These are phyloP conservation scores for Plasmodium vinckei DNA, from an alignment of 169 alveolate genomes.

Conservation along the genomic window DNA sequence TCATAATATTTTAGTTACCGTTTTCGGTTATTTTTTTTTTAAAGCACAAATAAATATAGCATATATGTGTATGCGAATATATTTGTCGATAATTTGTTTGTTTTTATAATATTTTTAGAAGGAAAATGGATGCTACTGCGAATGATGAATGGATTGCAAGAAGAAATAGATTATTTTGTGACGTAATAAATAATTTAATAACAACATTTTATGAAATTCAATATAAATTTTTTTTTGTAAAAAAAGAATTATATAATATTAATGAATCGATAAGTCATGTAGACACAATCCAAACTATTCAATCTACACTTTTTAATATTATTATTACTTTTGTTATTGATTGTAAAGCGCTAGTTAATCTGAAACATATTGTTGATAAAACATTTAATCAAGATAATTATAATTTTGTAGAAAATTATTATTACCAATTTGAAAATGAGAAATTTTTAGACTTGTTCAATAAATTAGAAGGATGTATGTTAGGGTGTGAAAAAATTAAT, in stretches of 20 bases:
- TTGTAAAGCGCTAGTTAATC: constrained; percentile 45
- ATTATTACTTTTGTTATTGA: constrained; percentile 39
- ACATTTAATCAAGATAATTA: constrained; percentile 5
- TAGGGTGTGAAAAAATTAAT: constrained; percentile 24
- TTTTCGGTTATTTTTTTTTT: too few species aligned
- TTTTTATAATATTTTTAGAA: too few species aligned
- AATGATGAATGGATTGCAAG: constrained; percentile 37
- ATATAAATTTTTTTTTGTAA: constrained; percentile 37
- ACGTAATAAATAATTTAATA: constrained; percentile 30
- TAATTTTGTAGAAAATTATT: constrained; percentile 11
- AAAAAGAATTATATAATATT: constrained; percentile 6
- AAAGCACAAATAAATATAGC: background rate
- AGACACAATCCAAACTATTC: constrained; percentile 22
- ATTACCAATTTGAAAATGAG: constrained; percentile 38
- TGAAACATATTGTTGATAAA: constrained; percentile 12
- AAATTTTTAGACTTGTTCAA: constrained; percentile 31
- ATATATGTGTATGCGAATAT: background rate
- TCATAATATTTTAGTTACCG: too few species aligned
- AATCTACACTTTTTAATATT: constrained; percentile 13
- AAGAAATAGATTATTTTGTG: constrained; percentile 30
- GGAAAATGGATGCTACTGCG: constrained; percentile 16
- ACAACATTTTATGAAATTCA: constrained; percentile 36
- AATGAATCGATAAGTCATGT: constrained; percentile 38
- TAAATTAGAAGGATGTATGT: constrained; percentile 32
- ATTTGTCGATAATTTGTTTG: too few species aligned